Percentiles rank a stretch among this genome's conserved stretches.
Conservation (phyloP, 345 rosid species). For the Acer negundo region DNA sequence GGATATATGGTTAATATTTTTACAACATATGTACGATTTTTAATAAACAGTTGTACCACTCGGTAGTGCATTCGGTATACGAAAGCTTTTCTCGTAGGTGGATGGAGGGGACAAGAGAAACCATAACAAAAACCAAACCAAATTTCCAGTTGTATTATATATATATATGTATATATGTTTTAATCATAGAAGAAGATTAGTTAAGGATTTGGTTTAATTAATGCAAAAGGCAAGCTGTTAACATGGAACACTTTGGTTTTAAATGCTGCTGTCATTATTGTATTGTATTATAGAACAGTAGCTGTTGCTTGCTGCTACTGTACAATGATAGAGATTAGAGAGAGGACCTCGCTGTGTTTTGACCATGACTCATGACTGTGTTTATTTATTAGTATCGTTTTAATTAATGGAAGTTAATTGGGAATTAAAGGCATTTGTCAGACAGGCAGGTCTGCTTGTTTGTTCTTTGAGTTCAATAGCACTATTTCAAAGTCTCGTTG, state of each 20-base stretch:
- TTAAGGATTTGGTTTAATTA: slow-evolving; percentile 21
- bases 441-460: neutral
- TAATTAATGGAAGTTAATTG: neutral
- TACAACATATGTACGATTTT: no score
- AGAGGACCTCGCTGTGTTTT: neutral
- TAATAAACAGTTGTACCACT: no score
- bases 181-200: neutral
- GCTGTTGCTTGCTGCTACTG: neutral
- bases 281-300: neutral
- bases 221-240: slow-evolving; percentile 32
- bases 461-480: neutral
- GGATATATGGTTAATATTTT: no score
- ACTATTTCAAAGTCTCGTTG: neutral
- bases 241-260: neutral
- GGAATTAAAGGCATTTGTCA: neutral
- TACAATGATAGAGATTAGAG: neutral
- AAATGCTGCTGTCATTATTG: slow-evolving; percentile 1
- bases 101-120: slow-evolving; percentile 9
- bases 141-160: no score
- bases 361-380: neutral
- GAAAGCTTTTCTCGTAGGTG: no score
- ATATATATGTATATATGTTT: no score
- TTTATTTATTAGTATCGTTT: neutral
- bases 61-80: no score
- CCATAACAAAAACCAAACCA: neutral